These are phyloP conservation scores for Hondaea fermentalgiana DNA, from an alignment of 108 stramenopile genomes.

Conservation along the genomic window DNA sequence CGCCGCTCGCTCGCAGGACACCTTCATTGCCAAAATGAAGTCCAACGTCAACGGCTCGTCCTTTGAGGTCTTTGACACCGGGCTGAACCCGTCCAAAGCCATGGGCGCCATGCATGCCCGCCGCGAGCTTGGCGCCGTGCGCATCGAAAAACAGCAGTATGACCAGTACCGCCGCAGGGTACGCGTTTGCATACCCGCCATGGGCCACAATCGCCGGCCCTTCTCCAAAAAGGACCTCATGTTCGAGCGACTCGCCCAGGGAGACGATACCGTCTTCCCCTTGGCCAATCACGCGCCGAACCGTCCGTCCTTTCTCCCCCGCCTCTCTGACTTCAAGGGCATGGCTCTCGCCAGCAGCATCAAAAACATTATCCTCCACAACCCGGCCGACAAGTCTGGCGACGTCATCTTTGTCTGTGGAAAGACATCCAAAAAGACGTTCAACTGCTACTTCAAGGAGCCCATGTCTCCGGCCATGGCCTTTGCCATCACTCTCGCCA, in stretches of 20 bases:
- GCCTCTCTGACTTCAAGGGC: constrained; percentile 5
- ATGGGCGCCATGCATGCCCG: constrained; percentile 9
- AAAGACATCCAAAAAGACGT: background rate
- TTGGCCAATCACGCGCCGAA: background rate
- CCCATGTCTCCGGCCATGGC: constrained; percentile 12
- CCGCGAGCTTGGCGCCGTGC: background rate
- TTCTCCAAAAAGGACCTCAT: background rate
- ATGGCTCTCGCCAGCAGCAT: background rate
- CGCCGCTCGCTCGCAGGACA: background rate
- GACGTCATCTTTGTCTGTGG: background rate
- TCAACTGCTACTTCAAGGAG: constrained; percentile 5
- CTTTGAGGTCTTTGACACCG: constrained; percentile 10
- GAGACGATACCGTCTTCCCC: background rate
- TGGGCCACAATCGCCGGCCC: constrained; percentile 10
- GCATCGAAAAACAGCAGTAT: background rate
- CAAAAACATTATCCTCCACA: background rate
- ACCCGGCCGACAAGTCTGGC: background rate
- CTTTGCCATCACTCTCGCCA: background rate
- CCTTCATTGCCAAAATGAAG: constrained; percentile 2
- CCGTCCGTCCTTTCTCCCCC: background rate
- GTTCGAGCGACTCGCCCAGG: constrained; percentile 14
- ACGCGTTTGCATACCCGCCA: background rate
- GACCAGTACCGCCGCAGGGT: background rate
- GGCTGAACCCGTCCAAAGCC: background rate
- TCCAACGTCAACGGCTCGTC: constrained; percentile 9